Base-by-base conservation (phyloP, 371 early-diverging fungal species). In the Mortierella sp. region DNA sequence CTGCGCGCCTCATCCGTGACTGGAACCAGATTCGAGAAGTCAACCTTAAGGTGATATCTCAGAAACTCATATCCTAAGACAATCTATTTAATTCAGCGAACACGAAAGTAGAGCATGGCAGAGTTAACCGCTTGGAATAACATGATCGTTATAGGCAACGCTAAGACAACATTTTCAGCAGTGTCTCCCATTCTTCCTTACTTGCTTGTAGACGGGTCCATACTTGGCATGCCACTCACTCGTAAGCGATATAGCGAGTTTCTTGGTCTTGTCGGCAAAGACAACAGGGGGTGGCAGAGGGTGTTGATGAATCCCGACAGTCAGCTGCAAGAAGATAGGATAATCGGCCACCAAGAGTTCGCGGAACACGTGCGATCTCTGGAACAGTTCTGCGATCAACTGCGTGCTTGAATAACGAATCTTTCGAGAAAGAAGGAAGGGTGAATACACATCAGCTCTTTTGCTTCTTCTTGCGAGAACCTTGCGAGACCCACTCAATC, bases 361-460 rank as follows among this genome's bases (percentile, higher is more conserved):
- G 29, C 96, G 90, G 82, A 95, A 94, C 24, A 82, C 85, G 75
- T 95, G 94, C 6, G 95, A 95, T 2, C 96, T 92, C 12, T 87
- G 83, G 78, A 95, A 95, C 14, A 95, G 84, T 76, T 91, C 91
- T 71, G 93, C 92, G 14, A 93, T 88, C 16, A 91, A 79, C 81
- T 93, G 95, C 5, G 93, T 76, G 72, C 92, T 89, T 7, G 95
- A 92, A 58, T 92, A 91, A 2, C 95, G 95, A 46, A 94, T 92
- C 93, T 93, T 74, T 63, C 43, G 24, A 51, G 54, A 54, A 32
- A 18, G 46, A 41, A 21, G 21, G 38, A 16, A 11, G 75, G 1
- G 38, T 35, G 21, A 55, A 35, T 35, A 63, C 21, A 63, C 65
- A 8, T 63, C 65, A 63, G 35, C 35, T 35, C 8, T 18, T 63